phyloP scores from a whole-genome alignment of 1,139 yeast species.

The Geotrichum histeridarum region DNA sequence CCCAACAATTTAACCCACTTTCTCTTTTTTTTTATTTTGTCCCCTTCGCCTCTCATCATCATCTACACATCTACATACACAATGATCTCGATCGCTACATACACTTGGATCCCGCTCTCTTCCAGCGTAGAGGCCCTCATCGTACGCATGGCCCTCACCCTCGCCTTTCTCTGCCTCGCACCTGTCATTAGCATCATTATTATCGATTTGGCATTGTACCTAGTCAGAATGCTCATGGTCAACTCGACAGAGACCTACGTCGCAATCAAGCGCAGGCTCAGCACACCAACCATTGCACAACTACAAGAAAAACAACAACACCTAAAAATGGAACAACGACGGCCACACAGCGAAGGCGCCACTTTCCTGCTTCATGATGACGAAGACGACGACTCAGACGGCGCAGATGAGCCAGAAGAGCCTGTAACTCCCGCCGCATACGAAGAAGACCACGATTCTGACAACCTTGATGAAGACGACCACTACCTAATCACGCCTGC shows the following conservation, averaged over 20 bases:
- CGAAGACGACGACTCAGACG: not conserved
- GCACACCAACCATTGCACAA: not conserved
- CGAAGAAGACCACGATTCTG: not conserved
- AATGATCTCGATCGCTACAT: too few relatives aligned
- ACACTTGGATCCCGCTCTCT: too few relatives aligned
- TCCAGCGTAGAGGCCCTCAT: not conserved
- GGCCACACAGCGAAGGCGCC: not conserved
- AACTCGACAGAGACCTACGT: conserved; percentile 11
- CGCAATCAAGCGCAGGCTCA: conserved; percentile 1
- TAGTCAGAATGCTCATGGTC: conserved; percentile 5
- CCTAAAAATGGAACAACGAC: not conserved
- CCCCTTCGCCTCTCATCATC: too few relatives aligned
- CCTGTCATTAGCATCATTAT: conserved; percentile 5
- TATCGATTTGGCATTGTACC: conserved; percentile 1
- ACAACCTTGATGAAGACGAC: conserved; percentile 7
- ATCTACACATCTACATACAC: too few relatives aligned
- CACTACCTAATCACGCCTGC: not conserved
- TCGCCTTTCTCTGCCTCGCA: conserved; percentile 7
- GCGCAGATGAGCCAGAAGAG: not conserved
- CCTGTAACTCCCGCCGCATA: not conserved
- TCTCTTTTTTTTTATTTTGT: too few relatives aligned
- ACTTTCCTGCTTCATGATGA: not conserved
- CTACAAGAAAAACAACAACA: not conserved
- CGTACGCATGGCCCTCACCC: conserved; percentile 6
- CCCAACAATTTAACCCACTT: too few relatives aligned